Percentiles rank a stretch among this genome's conserved stretches.
Conservation (phyloP, 1,284 basidiomycete species). For the Pseudozyma hubeiensis region DNA sequence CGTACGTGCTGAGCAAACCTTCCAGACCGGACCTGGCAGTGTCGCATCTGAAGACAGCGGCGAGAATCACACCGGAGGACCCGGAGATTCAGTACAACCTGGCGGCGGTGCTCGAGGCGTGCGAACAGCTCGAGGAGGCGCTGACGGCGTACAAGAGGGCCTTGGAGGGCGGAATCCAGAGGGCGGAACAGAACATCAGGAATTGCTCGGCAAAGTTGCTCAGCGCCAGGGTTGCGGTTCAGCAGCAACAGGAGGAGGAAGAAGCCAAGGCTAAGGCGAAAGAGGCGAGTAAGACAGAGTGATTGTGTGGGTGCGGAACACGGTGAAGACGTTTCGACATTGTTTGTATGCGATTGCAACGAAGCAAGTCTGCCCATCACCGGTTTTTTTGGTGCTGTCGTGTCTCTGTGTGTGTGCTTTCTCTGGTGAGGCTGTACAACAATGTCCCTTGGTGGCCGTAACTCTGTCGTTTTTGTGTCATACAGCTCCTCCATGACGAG, state of each 20-base stretch:
- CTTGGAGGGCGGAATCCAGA: constrained; percentile 77
- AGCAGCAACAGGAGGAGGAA: constrained; percentile 34
- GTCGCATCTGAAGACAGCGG: constrained; percentile 80
- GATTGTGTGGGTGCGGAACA: no score
- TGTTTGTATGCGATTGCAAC: no score
- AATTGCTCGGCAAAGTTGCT: constrained; percentile 77
- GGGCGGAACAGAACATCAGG: constrained; percentile 84
- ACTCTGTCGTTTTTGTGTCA: no score
- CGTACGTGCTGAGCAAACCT: constrained; percentile 88
- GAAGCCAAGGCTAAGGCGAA: constrained; percentile 7
- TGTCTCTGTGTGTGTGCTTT: no score
- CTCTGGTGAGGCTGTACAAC: no score
- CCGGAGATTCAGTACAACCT: constrained; percentile 95
- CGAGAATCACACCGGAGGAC: constrained; percentile 87
- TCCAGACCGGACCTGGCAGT: constrained; percentile 89
- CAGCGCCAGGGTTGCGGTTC: constrained; percentile 38
- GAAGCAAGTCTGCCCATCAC: no score
- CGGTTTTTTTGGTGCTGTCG: no score
- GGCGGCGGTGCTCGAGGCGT: constrained; percentile 88
- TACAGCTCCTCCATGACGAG: no score
- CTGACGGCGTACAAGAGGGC: constrained; percentile 83
- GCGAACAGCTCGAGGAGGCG: constrained; percentile 83
- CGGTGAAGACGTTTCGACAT: no score
- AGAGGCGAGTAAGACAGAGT: not conserved
- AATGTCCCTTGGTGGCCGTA: no score